Evolutionary conservation across 306 rosid genomes (phyloP).

Genomic region (Abrus pulchellus): DNA sequence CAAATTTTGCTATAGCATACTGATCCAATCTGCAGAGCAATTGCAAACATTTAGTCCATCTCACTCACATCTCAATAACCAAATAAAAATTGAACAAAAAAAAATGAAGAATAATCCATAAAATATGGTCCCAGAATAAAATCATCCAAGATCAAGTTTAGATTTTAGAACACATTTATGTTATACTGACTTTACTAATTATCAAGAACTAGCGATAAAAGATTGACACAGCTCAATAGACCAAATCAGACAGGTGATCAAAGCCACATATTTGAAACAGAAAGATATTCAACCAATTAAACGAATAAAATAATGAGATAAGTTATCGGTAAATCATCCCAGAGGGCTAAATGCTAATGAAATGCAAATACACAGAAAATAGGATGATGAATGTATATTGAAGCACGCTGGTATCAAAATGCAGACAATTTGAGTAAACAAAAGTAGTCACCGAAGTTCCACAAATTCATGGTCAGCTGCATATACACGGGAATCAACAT

Average conservation of each 20-base stretch:
- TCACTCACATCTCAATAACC: slow-evolving; percentile 33
- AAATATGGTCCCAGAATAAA: slow-evolving; percentile 10
- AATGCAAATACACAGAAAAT: neutral
- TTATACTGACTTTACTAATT: neutral
- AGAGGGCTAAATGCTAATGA: neutral
- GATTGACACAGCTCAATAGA: slow-evolving; percentile 12
- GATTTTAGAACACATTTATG: neutral
- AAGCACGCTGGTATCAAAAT: neutral
- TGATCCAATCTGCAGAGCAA: slow-evolving; percentile 91
- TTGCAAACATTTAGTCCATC: neutral
- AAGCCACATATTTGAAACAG: neutral
- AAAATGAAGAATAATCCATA: slow-evolving; percentile 19
- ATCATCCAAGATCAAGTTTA: neutral
- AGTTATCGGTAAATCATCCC: neutral
- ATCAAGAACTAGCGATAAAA: neutral
- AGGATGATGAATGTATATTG: neutral
- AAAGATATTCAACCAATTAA: neutral
- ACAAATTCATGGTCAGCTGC: neutral
- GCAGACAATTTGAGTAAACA: slow-evolving; percentile 6
- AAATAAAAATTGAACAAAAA: neutral
- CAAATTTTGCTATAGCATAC: slow-evolving; percentile 96
- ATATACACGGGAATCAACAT: neutral
- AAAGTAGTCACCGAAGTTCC: neutral
- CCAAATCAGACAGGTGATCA: neutral
- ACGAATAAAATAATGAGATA: neutral